Conservation (phyloP, 2,329 filamentous ascomycete genomes). For the Aureobasidium sp. region DNA sequence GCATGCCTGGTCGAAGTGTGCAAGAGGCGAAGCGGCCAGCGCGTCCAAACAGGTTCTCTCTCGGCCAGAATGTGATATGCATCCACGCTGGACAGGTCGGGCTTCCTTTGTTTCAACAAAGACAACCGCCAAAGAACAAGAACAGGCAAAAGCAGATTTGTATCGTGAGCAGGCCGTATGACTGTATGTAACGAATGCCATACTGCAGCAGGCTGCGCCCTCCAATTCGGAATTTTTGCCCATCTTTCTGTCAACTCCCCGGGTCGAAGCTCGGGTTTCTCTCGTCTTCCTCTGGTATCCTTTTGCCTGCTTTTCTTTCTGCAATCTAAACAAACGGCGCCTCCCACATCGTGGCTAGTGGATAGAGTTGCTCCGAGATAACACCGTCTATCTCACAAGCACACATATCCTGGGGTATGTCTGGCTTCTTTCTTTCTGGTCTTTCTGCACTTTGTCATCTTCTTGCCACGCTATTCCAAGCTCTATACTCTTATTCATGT, state of each 20-base stretch:
- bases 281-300: neutral
- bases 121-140: neutral
- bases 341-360: neutral
- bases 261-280: neutral
- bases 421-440: neutral
- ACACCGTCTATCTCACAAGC: neutral
- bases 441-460: neutral
- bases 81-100: neutral
- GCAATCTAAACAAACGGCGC: conserved; percentile 2
- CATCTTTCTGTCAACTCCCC: neutral
- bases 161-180: neutral
- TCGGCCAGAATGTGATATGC: conserved; percentile 1
- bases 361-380: conserved; percentile 2
- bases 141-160: neutral
- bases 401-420: neutral
- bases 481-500: neutral
- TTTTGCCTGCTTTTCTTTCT: neutral
- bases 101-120: neutral
- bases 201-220: neutral
- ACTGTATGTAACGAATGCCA: neutral
- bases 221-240: neutral
- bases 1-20: neutral
- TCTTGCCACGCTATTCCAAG: neutral
- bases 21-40: conserved; percentile 4
- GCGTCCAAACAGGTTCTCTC: conserved; percentile 1